These are phyloP conservation scores for Brassica juncea DNA, from an alignment of 345 rosid species.

Conservation along the genomic window DNA sequence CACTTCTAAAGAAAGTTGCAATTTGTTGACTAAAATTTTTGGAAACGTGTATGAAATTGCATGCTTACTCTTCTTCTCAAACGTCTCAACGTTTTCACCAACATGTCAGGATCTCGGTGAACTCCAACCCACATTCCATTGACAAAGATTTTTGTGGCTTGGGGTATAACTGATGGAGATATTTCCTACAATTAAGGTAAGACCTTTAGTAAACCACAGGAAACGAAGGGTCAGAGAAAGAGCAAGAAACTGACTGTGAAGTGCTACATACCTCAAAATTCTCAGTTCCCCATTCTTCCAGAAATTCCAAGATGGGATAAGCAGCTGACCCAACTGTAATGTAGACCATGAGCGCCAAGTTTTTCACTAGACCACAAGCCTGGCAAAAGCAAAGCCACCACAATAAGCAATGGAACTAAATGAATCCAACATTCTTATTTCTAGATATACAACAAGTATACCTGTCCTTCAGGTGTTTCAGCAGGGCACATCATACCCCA, in stretches of 20 bases:
- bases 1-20: background rate
- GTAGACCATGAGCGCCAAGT: conserved; percentile 97
- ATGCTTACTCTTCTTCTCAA: conserved; percentile 75
- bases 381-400: conserved; percentile 28
- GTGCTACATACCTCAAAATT: conserved; percentile 77
- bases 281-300: conserved; percentile 99
- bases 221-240: conserved; percentile 6
- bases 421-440: conserved; percentile 14
- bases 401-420: conserved; percentile 9
- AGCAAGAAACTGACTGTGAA: conserved; percentile 2
- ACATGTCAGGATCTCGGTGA: conserved; percentile 97
- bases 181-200: conserved; percentile 67
- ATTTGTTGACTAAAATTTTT: background rate
- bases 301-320: conserved; percentile 88
- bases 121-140: conserved; percentile 99
- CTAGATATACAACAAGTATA: conserved; percentile 36
- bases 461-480: conserved; percentile 99
- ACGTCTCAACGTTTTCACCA: conserved; percentile 90
- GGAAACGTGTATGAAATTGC: conserved; percentile 6
- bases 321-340: conserved; percentile 98
- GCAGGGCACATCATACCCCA: conserved; percentile 99
- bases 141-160: conserved; percentile 92
- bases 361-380: conserved; percentile 99
- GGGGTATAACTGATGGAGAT: conserved; percentile 96
- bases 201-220: conserved; percentile 18